A percentile compares a stretch with the other conserved stretches of the same genome.
These are phyloP conservation scores for Boletellus ananiceps DNA, from an alignment of 768 basidiomycete species.

Conservation along the genomic window DNA sequence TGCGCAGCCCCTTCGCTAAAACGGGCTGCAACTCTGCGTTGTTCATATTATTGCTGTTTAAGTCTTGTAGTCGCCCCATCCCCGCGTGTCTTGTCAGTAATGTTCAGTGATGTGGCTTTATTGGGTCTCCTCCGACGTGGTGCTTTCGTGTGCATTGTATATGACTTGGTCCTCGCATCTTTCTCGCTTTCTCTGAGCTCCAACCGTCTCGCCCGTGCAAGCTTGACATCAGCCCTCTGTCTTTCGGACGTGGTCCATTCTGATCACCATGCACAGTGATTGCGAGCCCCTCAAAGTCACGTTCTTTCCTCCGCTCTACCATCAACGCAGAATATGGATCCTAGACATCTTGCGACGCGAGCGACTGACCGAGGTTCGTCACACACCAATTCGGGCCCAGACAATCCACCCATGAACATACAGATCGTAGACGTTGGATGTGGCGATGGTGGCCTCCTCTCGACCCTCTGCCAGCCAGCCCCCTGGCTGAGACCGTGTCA, in stretches of 20 bases:
- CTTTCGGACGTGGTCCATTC: conserved; percentile 3
- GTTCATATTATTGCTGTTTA: conserved; percentile 14
- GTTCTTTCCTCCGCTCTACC: conserved; percentile 63
- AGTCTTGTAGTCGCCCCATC: conserved; percentile 7
- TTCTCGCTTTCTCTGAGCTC: not conserved
- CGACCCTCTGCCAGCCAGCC: conserved; percentile 67
- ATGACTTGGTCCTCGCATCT: not conserved
- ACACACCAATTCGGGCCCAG: not conserved
- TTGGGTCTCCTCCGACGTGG: conserved; percentile 20
- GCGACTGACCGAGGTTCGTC: conserved; percentile 46
- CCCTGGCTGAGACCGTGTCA: conserved; percentile 51
- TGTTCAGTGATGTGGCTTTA: conserved; percentile 9
- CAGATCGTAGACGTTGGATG: conserved; percentile 84
- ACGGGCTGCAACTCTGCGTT: not conserved
- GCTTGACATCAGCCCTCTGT: not conserved
- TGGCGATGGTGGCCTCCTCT: conserved; percentile 73
- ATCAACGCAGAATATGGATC: conserved; percentile 70
- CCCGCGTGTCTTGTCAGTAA: not conserved
- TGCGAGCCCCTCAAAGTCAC: conserved; percentile 41
- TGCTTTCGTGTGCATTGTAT: conserved; percentile 9
- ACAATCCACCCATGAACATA: not conserved
- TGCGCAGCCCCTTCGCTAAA: not conserved
- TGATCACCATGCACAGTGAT: conserved; percentile 18
- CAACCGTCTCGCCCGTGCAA: not conserved
- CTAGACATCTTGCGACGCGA: conserved; percentile 58